Percentiles rank a stretch among this genome's conserved stretches.
phyloP scores from a whole-genome alignment of 192 early-diverging fungal species.

The Coemansia sp. region DNA sequence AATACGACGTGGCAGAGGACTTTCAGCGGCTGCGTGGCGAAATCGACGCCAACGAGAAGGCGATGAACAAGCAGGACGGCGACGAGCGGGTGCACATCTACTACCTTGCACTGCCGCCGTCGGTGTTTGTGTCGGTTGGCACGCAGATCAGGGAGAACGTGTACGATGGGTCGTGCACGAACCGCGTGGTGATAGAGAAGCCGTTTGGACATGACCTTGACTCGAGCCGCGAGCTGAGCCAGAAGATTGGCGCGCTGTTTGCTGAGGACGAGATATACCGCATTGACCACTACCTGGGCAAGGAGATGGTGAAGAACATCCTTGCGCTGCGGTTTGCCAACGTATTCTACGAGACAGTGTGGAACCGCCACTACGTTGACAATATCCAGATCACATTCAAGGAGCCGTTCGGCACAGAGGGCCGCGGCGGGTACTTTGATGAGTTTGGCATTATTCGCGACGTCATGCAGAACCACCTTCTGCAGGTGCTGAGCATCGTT shows the following conservation, averaged over 20 bases:
- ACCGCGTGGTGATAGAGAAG: slow-evolving; percentile 95
- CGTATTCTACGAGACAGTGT: slow-evolving; percentile 88
- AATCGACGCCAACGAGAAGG: slow-evolving; percentile 61
- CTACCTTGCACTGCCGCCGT: slow-evolving; percentile 96
- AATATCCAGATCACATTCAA: slow-evolving; percentile 99
- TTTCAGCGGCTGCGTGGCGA: slow-evolving; percentile 71
- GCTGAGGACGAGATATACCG: slow-evolving; percentile 94
- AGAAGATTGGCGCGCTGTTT: slow-evolving; percentile 75
- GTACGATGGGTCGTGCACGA: slow-evolving; percentile 65
- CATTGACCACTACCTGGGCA: slow-evolving; percentile 98
- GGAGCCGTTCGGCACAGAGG: slow-evolving; percentile 95
- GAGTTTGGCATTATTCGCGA: slow-evolving; percentile 99
- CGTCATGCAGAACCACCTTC: slow-evolving; percentile 90
- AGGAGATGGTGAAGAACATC: slow-evolving; percentile 99
- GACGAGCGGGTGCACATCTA: slow-evolving; percentile 75
- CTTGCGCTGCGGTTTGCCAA: slow-evolving; percentile 94
- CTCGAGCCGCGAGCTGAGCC: slow-evolving; percentile 71
- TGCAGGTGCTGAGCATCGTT: slow-evolving; percentile 91
- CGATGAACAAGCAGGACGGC: slow-evolving; percentile 35
- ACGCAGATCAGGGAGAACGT: slow-evolving; percentile 68
- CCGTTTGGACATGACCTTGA: slow-evolving; percentile 95
- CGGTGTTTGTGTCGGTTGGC: slow-evolving; percentile 88
- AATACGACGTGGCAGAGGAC: slow-evolving; percentile 76
- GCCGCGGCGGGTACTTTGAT: slow-evolving; percentile 98
- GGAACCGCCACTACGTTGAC: slow-evolving; percentile 85